Evolutionary conservation across 148 eudicot genomes (phyloP).

Genomic region (Selenicereus undatus): DNA sequence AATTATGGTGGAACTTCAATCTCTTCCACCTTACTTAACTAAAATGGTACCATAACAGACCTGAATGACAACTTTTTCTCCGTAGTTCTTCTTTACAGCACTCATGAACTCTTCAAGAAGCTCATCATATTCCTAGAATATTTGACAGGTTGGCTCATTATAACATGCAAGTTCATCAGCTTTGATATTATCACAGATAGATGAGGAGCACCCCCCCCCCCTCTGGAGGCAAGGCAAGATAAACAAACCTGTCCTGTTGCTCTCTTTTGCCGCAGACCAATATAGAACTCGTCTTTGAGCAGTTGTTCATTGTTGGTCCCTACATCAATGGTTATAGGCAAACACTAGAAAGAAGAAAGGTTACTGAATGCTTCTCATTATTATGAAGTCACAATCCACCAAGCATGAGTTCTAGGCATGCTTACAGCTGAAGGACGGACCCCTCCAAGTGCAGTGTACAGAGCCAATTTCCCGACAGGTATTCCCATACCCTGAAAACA

Average conservation of each 20-base stretch:
- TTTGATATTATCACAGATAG: neutral
- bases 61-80: constrained; percentile 91
- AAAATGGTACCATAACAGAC: constrained; percentile 23
- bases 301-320: constrained; percentile 82
- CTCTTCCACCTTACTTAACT: no score
- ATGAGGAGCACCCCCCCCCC: no score
- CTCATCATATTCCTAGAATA: constrained; percentile 74
- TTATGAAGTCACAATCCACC: neutral
- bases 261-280: constrained; percentile 76
- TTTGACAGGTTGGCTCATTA: constrained; percentile 2
- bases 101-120: constrained; percentile 80
- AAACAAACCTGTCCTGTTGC: constrained; percentile 72
- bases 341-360: constrained; percentile 51
- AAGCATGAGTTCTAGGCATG: neutral
- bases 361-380: neutral
- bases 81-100: constrained; percentile 91
- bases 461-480: constrained; percentile 87
- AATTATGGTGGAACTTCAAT: neutral
- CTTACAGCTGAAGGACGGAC: constrained; percentile 92
- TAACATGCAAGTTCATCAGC: neutral
- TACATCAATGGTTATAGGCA: constrained; percentile 91
- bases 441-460: constrained; percentile 96
- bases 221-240: neutral
- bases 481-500: constrained; percentile 91
- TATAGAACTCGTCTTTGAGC: constrained; percentile 78